phyloP scores from a whole-genome alignment of 192 early-diverging fungal genomes.

The Obelidium mucronatum region DNA sequence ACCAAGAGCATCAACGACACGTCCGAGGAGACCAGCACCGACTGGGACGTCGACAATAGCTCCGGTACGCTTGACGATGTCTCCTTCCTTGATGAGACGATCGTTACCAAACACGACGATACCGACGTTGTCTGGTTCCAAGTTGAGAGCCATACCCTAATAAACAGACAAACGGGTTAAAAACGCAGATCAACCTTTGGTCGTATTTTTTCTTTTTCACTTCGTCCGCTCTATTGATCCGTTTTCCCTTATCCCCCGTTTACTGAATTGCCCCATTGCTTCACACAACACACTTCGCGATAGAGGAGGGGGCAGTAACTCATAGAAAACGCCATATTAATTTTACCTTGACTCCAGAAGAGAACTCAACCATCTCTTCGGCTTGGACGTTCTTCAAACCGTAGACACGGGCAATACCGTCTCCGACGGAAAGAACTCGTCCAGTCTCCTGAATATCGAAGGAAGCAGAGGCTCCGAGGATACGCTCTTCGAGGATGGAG shows the following conservation, averaged over 20 bases:
- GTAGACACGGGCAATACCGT: conserved; percentile 99
- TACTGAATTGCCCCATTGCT: too few species aligned
- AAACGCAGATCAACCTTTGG: too few species aligned
- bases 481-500: conserved; percentile 97
- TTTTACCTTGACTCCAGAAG: conserved; percentile 92
- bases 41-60: conserved; percentile 98
- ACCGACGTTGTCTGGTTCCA: conserved; percentile 99
- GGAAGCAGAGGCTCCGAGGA: conserved; percentile 82
- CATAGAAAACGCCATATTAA: too few species aligned
- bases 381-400: conserved; percentile 98
- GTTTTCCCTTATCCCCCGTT: too few species aligned
- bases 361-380: conserved; percentile 99
- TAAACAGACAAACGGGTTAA: too few species aligned
- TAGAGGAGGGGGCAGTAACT: too few species aligned
- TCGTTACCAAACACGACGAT: conserved; percentile 99
- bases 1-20: conserved; percentile 98
- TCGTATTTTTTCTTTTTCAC: too few species aligned
- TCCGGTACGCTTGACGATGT: conserved; percentile 99
- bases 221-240: too few species aligned
- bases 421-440: conserved; percentile 99
- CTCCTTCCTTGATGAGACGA: conserved; percentile 99
- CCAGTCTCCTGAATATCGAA: conserved; percentile 97
- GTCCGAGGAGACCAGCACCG: conserved; percentile 93
- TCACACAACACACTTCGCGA: too few species aligned
- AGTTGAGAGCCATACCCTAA: conserved; percentile 99